Percentiles rank a stretch among this genome's conserved stretches.
Evolutionary conservation across 192 early-diverging fungal species (phyloP).

Genomic region (Pilaira anomala): DNA sequence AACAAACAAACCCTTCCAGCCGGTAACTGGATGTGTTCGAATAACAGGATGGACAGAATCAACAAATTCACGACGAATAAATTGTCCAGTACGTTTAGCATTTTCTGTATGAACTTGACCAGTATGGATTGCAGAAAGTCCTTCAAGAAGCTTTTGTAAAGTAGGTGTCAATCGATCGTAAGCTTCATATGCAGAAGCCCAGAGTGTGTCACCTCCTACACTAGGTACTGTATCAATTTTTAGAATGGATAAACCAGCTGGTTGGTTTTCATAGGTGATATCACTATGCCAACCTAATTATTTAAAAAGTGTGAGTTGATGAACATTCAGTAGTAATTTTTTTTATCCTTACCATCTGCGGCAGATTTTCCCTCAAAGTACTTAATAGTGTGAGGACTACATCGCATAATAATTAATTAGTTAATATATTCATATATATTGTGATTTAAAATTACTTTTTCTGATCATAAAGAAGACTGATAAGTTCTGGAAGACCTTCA

Average conservation of each 20-base stretch:
- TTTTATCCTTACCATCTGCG: background rate
- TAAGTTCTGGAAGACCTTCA: slow-evolving; percentile 21
- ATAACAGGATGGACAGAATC: slow-evolving; percentile 36
- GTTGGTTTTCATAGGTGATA: slow-evolving; percentile 55
- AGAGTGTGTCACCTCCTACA: slow-evolving; percentile 57
- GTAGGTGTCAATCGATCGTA: slow-evolving; percentile 60
- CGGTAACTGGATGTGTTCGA: slow-evolving; percentile 61
- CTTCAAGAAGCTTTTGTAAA: slow-evolving; percentile 54
- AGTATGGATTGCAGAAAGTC: slow-evolving; percentile 53
- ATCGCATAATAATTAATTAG: background rate
- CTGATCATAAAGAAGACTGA: slow-evolving; percentile 2
- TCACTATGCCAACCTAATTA: slow-evolving; percentile 49
- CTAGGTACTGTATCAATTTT: slow-evolving; percentile 45
- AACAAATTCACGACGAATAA: slow-evolving; percentile 18
- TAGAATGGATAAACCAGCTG: slow-evolving; percentile 51
- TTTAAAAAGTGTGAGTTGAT: background rate
- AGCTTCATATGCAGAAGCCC: slow-evolving; percentile 55
- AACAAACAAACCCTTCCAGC: slow-evolving; percentile 57
- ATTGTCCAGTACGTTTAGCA: slow-evolving; percentile 16
- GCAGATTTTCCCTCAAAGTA: slow-evolving; percentile 1
- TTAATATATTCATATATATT: background rate
- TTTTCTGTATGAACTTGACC: slow-evolving; percentile 20
- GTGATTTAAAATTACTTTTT: slow-evolving; percentile 1
- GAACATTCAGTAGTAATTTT: background rate
- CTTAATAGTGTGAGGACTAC: background rate